A percentile compares a stretch with the other conserved stretches of the same genome.
phyloP scores from a whole-genome alignment of 495 filamentous ascomycete genomes.

The Aspergillus saccharolyticus region DNA sequence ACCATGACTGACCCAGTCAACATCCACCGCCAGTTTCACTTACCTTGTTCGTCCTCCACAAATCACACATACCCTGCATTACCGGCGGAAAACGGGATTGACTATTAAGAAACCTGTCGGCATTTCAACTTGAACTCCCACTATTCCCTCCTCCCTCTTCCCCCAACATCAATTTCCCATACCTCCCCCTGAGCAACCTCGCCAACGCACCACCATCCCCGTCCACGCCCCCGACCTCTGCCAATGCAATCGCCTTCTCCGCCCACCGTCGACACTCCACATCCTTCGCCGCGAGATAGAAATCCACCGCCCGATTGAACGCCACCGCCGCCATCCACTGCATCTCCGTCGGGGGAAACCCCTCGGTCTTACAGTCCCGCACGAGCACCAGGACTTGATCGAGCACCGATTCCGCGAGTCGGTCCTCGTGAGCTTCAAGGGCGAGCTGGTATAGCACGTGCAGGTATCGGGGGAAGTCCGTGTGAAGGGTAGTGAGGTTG shows the following conservation, averaged over 20 bases:
- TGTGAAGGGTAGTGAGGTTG: not conserved
- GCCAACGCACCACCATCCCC: slow-evolving; percentile 39
- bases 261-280: slow-evolving; percentile 59
- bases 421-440: slow-evolving; percentile 26
- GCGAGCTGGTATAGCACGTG: slow-evolving; percentile 66
- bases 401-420: slow-evolving; percentile 25
- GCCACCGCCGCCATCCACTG: slow-evolving; percentile 69
- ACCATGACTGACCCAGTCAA: no score
- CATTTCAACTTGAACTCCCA: no score
- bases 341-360: slow-evolving; percentile 65
- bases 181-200: slow-evolving; percentile 48
- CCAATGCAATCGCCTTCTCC: slow-evolving; percentile 58
- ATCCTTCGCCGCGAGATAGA: slow-evolving; percentile 54
- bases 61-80: no score
- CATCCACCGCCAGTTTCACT: no score
- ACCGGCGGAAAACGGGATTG: no score
- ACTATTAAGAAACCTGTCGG: no score
- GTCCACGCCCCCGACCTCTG: slow-evolving; percentile 46
- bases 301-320: slow-evolving; percentile 75
- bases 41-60: no score
- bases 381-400: slow-evolving; percentile 52
- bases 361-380: slow-evolving; percentile 12
- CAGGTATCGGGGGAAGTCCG: slow-evolving; percentile 63
- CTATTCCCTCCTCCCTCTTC: not conserved
- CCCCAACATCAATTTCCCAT: slow-evolving; percentile 37